Evolutionary conservation across 106 monocot genomes (phyloP).

Genomic region (Apostasia shenzhenica): DNA sequence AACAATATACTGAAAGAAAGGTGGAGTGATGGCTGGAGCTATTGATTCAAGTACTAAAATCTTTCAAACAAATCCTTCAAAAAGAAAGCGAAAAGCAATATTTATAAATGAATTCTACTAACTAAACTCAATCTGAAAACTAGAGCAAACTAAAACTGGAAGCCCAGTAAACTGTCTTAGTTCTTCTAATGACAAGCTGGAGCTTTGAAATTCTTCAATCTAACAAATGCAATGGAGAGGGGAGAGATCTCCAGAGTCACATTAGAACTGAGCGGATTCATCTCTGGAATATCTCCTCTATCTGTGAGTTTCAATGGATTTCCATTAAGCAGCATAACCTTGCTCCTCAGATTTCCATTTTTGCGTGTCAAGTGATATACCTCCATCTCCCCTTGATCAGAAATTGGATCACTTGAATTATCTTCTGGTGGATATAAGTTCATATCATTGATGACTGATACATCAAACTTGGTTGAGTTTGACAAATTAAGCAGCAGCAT

Average conservation of each 20-base stretch:
- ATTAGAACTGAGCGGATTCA: conserved; percentile 19
- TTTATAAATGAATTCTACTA: too few relatives aligned
- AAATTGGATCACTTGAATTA: neutral
- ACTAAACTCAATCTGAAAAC: too few relatives aligned
- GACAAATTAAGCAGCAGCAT: conserved; percentile 36
- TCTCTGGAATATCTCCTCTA: conserved; percentile 22
- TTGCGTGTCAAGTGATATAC: conserved; percentile 42
- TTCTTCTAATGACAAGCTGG: conserved; percentile 22
- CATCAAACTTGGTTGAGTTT: conserved; percentile 31
- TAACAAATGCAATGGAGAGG: conserved; percentile 35
- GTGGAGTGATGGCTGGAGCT: too few relatives aligned
- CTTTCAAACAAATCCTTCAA: too few relatives aligned
- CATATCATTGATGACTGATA: conserved; percentile 21
- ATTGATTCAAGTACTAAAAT: too few relatives aligned
- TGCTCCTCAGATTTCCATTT: conserved; percentile 32
- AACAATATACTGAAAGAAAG: too few relatives aligned
- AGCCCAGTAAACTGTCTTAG: neutral
- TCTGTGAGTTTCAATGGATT: conserved; percentile 28
- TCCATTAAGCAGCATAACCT: conserved; percentile 52
- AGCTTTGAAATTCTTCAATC: conserved; percentile 33
- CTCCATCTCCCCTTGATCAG: conserved; percentile 14
- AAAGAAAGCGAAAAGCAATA: too few relatives aligned
- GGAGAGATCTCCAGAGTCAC: conserved; percentile 19
- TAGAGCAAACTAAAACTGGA: too few relatives aligned
- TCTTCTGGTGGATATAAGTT: conserved; percentile 16